Conservation (phyloP, 768 basidiomycete species). For the Tulasnella sp. region DNA sequence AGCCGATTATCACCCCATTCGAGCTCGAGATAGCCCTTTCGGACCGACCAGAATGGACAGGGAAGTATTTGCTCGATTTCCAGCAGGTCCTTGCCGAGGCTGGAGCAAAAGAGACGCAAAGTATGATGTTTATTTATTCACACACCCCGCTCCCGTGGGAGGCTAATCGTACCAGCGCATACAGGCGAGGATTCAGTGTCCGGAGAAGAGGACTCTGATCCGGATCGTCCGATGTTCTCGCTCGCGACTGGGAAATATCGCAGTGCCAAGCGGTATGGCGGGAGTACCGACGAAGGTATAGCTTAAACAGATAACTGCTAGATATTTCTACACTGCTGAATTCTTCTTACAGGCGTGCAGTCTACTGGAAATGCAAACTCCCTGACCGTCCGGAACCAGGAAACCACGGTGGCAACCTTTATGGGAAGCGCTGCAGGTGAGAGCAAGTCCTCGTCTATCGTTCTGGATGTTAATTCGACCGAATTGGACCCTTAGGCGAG, state of each 20-base stretch:
- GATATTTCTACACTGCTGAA: constrained; percentile 25
- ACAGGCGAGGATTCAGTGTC: background rate
- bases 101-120: background rate
- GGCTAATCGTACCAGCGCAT: too few relatives aligned
- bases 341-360: constrained; percentile 11
- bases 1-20: constrained; percentile 89
- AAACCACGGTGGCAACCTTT: constrained; percentile 47
- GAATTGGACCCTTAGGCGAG: constrained; percentile 39
- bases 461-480: constrained; percentile 9
- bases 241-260: constrained; percentile 80
- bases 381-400: constrained; percentile 57
- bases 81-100: constrained; percentile 42
- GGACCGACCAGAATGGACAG: constrained; percentile 62
- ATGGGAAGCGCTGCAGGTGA: constrained; percentile 65
- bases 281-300: background rate
- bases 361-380: constrained; percentile 22
- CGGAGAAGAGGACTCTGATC: constrained; percentile 38
- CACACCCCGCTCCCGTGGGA: background rate
- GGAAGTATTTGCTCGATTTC: constrained; percentile 73
- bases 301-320: background rate
- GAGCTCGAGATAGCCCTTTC: constrained; percentile 79
- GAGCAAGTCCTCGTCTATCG: constrained; percentile 22
- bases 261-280: constrained; percentile 59
- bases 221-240: constrained; percentile 75
- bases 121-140: background rate